Conservation (phyloP, 805 yeast genomes). For the Yarrowia hollandica region DNA sequence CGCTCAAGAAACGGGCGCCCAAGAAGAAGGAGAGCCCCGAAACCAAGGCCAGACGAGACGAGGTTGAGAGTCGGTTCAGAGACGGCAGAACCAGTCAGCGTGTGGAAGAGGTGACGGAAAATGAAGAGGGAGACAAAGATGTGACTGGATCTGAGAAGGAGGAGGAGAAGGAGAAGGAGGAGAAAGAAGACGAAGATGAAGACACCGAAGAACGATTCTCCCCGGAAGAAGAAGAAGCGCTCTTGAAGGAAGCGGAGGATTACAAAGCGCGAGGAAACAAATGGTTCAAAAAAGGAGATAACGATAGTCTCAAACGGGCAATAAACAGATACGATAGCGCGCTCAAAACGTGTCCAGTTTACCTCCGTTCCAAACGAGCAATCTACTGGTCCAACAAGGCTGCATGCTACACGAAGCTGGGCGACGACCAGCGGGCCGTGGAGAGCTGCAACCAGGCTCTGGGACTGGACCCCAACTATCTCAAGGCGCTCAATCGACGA, state of each 20-base stretch:
- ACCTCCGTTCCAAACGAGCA: conserved; percentile 30
- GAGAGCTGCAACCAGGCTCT: conserved; percentile 65
- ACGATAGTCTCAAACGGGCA: conserved; percentile 29
- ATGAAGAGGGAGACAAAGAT: background rate
- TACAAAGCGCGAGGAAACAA: conserved; percentile 46
- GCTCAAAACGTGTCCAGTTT: conserved; percentile 32
- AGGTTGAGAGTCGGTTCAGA: conserved; percentile 9
- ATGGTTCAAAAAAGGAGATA: conserved; percentile 31
- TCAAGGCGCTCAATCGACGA: conserved; percentile 74
- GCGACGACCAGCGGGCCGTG: conserved; percentile 48
- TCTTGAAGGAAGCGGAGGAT: conserved; percentile 39
- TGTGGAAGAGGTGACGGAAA: background rate
- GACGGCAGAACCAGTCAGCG: background rate
- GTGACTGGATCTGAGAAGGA: background rate
- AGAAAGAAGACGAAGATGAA: background rate
- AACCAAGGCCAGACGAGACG: background rate
- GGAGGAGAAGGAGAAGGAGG: background rate
- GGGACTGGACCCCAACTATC: conserved; percentile 56
- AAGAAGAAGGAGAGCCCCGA: background rate
- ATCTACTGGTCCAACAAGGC: conserved; percentile 36
- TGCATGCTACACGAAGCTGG: conserved; percentile 36
- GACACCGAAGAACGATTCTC: background rate
- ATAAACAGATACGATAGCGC: conserved; percentile 32
- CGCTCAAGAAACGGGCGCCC: conserved; percentile 1
- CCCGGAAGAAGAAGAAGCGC: conserved; percentile 34